A percentile compares a stretch with the other conserved stretches of the same genome.
phyloP scores from a whole-genome alignment of 192 early-diverging fungal genomes.

The Umbelopsis vinacea region DNA sequence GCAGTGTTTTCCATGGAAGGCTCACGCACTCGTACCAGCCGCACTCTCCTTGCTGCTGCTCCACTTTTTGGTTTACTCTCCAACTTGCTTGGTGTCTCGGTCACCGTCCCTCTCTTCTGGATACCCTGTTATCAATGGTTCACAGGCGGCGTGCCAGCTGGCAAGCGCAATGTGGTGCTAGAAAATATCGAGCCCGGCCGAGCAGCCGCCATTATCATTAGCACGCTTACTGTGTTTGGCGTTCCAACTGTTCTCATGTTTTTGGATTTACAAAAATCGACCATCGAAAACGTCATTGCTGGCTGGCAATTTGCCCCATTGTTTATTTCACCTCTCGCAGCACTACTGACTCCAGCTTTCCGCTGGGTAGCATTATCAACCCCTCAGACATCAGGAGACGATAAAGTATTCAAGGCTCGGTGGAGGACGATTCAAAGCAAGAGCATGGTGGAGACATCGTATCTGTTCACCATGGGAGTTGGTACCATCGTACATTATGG shows the following conservation, averaged over 20 bases:
- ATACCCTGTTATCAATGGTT: constrained; percentile 22
- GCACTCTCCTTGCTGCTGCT: constrained; percentile 13
- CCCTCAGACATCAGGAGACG: constrained; percentile 1
- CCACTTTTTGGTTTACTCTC: constrained; percentile 19
- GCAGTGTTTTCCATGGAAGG: constrained; percentile 20
- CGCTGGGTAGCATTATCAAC: constrained; percentile 5
- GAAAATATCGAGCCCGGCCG: constrained; percentile 1
- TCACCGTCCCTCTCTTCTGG: constrained; percentile 24
- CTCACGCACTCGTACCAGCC: neutral
- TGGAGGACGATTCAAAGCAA: constrained; percentile 14
- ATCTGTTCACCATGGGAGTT: neutral
- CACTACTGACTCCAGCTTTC: neutral
- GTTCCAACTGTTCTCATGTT: neutral
- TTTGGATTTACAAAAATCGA: neutral
- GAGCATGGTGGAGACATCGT: constrained; percentile 3
- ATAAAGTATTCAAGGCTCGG: constrained; percentile 13
- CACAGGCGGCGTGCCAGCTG: neutral
- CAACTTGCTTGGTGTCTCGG: constrained; percentile 15
- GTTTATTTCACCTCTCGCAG: neutral
- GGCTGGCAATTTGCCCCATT: neutral
- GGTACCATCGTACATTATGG: constrained; percentile 3
- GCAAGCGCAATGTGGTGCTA: neutral
- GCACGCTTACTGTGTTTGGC: neutral
- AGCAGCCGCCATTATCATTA: neutral
- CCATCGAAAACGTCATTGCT: neutral